Evolutionary conservation across 2,329 filamentous ascomycete genomes (phyloP).

Genomic region (Fusarium armeniacum): DNA sequence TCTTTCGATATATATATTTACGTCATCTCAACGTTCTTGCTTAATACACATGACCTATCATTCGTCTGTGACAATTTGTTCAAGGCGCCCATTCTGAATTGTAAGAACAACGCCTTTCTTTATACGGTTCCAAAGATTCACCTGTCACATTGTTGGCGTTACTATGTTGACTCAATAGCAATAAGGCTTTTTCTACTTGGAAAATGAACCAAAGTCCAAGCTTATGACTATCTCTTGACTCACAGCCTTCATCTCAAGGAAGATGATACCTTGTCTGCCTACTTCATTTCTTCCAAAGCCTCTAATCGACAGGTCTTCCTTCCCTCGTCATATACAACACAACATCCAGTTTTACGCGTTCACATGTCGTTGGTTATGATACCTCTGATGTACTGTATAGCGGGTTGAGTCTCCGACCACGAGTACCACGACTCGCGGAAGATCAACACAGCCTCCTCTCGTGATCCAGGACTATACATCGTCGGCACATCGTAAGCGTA

Average conservation of each 20-base stretch:
- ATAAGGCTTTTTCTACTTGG: background rate
- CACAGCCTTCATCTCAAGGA: background rate
- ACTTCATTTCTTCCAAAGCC: too few relatives aligned
- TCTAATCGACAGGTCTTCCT: background rate
- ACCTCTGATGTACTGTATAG: constrained; percentile 9
- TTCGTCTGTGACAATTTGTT: background rate
- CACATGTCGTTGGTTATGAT: background rate
- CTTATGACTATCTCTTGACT: background rate
- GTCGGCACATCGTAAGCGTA: constrained; percentile 6
- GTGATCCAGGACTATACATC: background rate
- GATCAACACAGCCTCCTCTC: constrained; percentile 27
- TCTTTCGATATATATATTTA: background rate
- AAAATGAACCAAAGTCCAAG: background rate
- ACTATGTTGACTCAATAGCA: background rate
- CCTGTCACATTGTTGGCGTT: background rate
- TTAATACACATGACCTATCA: background rate
- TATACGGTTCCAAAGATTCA: background rate
- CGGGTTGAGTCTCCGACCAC: constrained; percentile 24
- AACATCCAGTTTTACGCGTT: background rate
- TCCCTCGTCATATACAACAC: background rate
- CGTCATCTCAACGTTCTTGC: background rate
- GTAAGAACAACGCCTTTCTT: background rate
- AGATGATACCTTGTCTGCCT: background rate
- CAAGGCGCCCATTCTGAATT: background rate
- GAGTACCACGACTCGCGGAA: constrained; percentile 29